Conservation (phyloP, 305 asterid species). For the Fraxinus xanthoxyloides region DNA sequence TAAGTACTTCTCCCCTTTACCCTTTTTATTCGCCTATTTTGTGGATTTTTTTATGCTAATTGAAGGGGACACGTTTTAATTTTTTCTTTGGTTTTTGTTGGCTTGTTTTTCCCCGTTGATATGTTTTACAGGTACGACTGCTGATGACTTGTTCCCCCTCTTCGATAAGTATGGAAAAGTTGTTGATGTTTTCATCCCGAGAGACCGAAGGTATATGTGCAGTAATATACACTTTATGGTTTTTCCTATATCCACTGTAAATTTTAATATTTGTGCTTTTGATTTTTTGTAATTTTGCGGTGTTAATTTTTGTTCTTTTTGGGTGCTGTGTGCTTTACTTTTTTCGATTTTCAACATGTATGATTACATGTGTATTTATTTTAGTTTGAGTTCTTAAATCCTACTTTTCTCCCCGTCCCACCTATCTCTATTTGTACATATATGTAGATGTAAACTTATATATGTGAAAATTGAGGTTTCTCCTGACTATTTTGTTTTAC, state of each 20-base stretch:
- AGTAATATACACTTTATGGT: background rate
- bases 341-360: background rate
- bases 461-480: background rate
- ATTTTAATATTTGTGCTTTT: background rate
- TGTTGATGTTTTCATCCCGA: slow-evolving; percentile 92
- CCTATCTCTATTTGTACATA: background rate
- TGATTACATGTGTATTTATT: background rate
- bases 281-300: background rate
- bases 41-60: background rate
- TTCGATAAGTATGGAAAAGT: slow-evolving; percentile 94
- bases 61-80: background rate
- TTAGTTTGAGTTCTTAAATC: background rate
- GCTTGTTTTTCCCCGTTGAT: background rate
- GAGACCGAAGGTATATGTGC: slow-evolving; percentile 74
- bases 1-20: slow-evolving; percentile 14
- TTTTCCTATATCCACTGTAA: background rate
- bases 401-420: background rate
- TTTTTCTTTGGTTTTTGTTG: background rate
- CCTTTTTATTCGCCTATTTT: background rate
- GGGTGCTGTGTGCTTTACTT: background rate
- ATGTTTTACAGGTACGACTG: slow-evolving; percentile 68
- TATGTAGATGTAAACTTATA: background rate
- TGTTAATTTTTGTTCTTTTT: background rate
- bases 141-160: slow-evolving; percentile 92
- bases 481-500: background rate